These are phyloP conservation scores for Lasiosphaeriaceae sp. DNA, from an alignment of 495 filamentous ascomycete species.

Conservation along the genomic window DNA sequence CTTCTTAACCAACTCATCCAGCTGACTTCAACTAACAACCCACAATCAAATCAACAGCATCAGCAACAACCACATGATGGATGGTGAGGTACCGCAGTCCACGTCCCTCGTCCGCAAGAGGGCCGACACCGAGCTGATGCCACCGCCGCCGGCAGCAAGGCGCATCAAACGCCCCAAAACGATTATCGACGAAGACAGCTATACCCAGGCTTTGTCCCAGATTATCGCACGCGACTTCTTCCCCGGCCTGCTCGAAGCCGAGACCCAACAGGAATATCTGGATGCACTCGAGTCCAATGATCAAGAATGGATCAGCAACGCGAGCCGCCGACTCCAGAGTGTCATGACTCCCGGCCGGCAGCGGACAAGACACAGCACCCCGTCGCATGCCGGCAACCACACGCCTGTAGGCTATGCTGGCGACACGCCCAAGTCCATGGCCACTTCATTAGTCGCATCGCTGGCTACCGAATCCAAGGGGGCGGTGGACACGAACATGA, in stretches of 20 bases:
- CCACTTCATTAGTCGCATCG: constrained; percentile 35
- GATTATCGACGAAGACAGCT: constrained; percentile 90
- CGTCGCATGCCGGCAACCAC: constrained; percentile 31
- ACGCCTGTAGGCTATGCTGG: constrained; percentile 53
- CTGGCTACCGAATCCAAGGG: constrained; percentile 16
- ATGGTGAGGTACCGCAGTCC: constrained; percentile 16
- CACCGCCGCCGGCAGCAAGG: constrained; percentile 82
- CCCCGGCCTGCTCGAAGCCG: constrained; percentile 79
- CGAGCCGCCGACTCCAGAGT: constrained; percentile 65
- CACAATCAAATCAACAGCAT: not conserved
- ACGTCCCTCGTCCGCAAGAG: constrained; percentile 61
- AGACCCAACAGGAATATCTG: constrained; percentile 87
- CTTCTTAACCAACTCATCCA: no score
- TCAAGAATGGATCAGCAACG: constrained; percentile 78
- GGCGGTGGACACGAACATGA: constrained; percentile 72
- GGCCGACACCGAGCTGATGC: constrained; percentile 74
- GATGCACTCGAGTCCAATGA: constrained; percentile 85
- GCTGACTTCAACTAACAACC: not conserved
- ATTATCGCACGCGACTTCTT: constrained; percentile 98
- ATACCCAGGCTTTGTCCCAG: constrained; percentile 83
- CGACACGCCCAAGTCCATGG: constrained; percentile 65
- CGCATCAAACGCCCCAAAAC: constrained; percentile 88
- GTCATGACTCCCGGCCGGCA: constrained; percentile 75
- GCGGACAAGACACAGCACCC: constrained; percentile 27
- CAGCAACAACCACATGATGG: constrained; percentile 27